Base-by-base conservation (phyloP, 768 basidiomycete species). In the Wakefieldia striispora region DNA sequence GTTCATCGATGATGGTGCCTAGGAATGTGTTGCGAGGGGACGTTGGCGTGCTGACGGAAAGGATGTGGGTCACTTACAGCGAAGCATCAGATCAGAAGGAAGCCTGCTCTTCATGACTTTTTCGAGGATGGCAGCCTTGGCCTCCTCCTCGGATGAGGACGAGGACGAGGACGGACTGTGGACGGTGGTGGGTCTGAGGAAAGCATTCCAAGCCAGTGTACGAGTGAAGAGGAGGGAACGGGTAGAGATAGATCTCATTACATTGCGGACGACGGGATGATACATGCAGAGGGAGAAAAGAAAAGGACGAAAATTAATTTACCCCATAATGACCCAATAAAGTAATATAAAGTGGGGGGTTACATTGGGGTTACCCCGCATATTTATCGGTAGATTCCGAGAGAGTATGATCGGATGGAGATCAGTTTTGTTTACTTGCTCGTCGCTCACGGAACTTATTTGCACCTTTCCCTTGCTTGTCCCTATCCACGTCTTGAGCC, bases 1-100 rank as follows among this genome's bases (percentile, higher is more conserved):
- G 85, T 27, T 81, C 77, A 69, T 97, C 94, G 55, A 97, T 74
- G 21, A 95, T 74, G 36, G 93, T 95, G 66, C 93, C 93, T 92
- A 65, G 54, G 6, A 42, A 51, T 56, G 64, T 52, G 54, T 59
- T 55, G 42, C 21, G n/a, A 34, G 47, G 41, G 45, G 54, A 51
- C 45, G 45, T 48, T 41, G 47, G 42, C 60, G 37, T 16, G 19
- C 58, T 47, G 33, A 34, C 5, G 24, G 48, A 41, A 43, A 54
- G 31, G 34, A 5, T 21, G 49, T 46, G 47, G 54, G 44, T 37
- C 45, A 80, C 90, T 74, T 65, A 94, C 94, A 95, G 59, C 92
- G 83, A 51, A 97, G 74, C 82, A 91, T 89, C 53, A 95, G 82
- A 60, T 95, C 93, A 29, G 90, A 82, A 20, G 91, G 89, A 60